A percentile compares a stretch with the other conserved stretches of the same genome.
These are phyloP conservation scores for Phytopythium vexans DNA, from an alignment of 352 stramenopile genomes.

Conservation along the genomic window DNA sequence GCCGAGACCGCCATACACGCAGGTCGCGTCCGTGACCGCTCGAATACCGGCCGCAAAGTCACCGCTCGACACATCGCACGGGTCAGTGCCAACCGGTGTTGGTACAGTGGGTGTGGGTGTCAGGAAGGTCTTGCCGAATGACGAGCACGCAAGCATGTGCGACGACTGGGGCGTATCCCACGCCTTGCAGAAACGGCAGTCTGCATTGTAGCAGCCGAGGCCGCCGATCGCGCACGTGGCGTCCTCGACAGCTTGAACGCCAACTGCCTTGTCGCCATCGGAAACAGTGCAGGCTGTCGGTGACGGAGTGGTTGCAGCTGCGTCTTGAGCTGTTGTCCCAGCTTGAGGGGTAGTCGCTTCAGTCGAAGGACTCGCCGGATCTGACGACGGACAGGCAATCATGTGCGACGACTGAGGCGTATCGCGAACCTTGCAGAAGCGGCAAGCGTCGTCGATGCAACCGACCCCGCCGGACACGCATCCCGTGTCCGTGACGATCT, in stretches of 20 bases:
- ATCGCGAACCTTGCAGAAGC: slow-evolving; percentile 28
- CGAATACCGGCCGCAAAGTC: slow-evolving; percentile 28
- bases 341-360: not conserved
- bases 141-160: slow-evolving; percentile 21
- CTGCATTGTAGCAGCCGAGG: slow-evolving; percentile 29
- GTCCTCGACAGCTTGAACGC: slow-evolving; percentile 27
- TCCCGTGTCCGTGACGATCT: slow-evolving; percentile 18
- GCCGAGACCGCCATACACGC: slow-evolving; percentile 30
- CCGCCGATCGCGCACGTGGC: slow-evolving; percentile 22
- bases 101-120: not conserved
- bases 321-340: not conserved
- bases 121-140: slow-evolving; percentile 14
- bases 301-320: not conserved
- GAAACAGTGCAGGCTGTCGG: slow-evolving; percentile 9
- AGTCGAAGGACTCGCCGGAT: not conserved
- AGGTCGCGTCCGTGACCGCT: slow-evolving; percentile 19
- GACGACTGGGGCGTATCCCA: slow-evolving; percentile 28
- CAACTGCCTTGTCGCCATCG: slow-evolving; percentile 22
- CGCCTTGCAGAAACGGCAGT: slow-evolving; percentile 37
- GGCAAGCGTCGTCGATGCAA: slow-evolving; percentile 31
- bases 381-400: slow-evolving; percentile 5
- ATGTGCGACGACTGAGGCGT: slow-evolving; percentile 23
- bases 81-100: not conserved
- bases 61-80: slow-evolving; percentile 12
- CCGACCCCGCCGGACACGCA: slow-evolving; percentile 23